Percentiles rank a stretch among this genome's conserved stretches.
phyloP scores from a whole-genome alignment of 73 alveolate genomes.

The Paramecium biaurelia region DNA sequence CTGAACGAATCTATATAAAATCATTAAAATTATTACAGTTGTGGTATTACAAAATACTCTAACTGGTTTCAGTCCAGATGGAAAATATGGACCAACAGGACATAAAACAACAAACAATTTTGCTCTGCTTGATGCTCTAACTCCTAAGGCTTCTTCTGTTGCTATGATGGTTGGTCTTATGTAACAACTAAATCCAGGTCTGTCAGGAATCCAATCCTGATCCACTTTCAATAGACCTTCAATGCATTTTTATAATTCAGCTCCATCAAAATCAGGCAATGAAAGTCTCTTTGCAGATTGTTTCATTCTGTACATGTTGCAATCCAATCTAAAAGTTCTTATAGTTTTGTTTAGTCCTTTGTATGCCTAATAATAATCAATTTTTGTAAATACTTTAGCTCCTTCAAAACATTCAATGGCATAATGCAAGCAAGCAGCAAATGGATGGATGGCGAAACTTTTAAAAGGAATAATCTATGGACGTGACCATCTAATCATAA shows the following conservation, averaged over 20 bases:
- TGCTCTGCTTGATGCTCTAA: constrained; percentile 72
- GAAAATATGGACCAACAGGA: constrained; percentile 91
- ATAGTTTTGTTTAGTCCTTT: constrained; percentile 57
- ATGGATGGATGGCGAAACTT: constrained; percentile 75
- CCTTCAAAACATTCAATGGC: constrained; percentile 85
- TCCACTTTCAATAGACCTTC: constrained; percentile 73
- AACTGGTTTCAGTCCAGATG: constrained; percentile 76
- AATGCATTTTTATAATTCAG: constrained; percentile 74
- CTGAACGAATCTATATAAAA: constrained; percentile 68
- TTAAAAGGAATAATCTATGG: constrained; percentile 73
- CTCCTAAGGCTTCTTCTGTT: constrained; percentile 78
- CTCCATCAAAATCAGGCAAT: constrained; percentile 77
- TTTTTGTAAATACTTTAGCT: constrained; percentile 47
- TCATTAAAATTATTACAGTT: neutral
- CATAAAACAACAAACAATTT: constrained; percentile 72
- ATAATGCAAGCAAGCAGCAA: constrained; percentile 80
- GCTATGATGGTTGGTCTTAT: constrained; percentile 87
- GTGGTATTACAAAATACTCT: constrained; percentile 71
- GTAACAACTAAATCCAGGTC: constrained; percentile 78
- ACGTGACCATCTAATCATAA: constrained; percentile 67
- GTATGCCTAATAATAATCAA: constrained; percentile 60
- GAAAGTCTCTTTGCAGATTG: constrained; percentile 68
- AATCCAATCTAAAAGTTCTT: constrained; percentile 68
- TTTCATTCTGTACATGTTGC: constrained; percentile 75
- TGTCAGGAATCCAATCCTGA: constrained; percentile 81